Percentiles rank a stretch among this genome's conserved stretches.
Evolutionary conservation across 164 flowering plant species (phyloP).

Genomic region (Magnolia changhungtana): DNA sequence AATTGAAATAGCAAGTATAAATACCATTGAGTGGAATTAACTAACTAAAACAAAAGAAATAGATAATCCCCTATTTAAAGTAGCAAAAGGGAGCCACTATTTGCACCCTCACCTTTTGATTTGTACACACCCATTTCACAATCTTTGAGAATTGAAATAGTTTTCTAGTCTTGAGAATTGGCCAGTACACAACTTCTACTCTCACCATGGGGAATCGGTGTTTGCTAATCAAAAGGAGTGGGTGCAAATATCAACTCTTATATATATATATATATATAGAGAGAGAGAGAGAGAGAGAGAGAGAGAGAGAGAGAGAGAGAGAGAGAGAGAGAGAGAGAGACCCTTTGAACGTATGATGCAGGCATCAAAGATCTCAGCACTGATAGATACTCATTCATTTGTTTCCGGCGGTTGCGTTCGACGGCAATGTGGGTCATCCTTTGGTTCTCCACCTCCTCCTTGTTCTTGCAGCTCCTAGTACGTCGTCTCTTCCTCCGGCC

Average conservation of each 20-base stretch:
- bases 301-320: not conserved
- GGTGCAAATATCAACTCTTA: too few relatives aligned
- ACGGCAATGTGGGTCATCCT: constrained; percentile 67
- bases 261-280: too few relatives aligned
- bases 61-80: not conserved
- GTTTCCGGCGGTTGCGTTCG: constrained; percentile 54
- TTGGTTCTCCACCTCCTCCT: constrained; percentile 57
- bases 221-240: too few relatives aligned
- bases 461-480: constrained; percentile 36
- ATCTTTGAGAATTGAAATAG: not conserved
- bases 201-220: too few relatives aligned
- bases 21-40: too few relatives aligned
- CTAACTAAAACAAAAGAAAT: too few relatives aligned
- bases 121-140: not conserved
- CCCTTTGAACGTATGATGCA: constrained; percentile 55
- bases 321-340: constrained; percentile 16
- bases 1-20: too few relatives aligned
- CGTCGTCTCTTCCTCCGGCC: constrained; percentile 37
- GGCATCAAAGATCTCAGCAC: constrained; percentile 57
- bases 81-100: not conserved
- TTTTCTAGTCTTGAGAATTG: not conserved
- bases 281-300: too few relatives aligned
- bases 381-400: constrained; percentile 59
- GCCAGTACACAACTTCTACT: not conserved
- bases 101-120: not conserved